Base-by-base conservation (phyloP, 2,329 filamentous ascomycete species). In the Sporothrix humicola region DNA sequence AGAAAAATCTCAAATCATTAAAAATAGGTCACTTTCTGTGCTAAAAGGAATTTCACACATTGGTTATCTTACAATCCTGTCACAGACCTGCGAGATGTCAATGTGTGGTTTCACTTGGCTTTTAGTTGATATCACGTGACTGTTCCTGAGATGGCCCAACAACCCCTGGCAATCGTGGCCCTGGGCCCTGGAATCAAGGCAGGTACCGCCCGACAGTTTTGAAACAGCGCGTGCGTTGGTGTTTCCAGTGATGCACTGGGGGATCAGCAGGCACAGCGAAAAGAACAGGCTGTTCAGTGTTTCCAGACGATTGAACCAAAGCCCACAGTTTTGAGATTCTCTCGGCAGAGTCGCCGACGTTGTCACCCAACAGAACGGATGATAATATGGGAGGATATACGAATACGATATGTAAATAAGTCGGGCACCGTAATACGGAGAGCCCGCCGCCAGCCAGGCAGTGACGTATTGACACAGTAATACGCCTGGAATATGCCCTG, bases 181-280 rank as follows among this genome's bases (percentile, higher is more conserved):
- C 63, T 37, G 63, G 65, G 20, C 46, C 23, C 65, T 68, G 65
- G 65, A 68, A 52, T 37, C 65, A 37, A 68, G 65, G 12, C 46
- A 52, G 63, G 63, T 52, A 68, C 46, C 10, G 46, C 46, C 65
- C 46, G 46, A 68, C 65, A 37, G 65, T 37, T 68, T 50, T 68
- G 65, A 52, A 68, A 63, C 59, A 44, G 61, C n/a, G 61, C n/a
- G 20, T 6, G 61, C n/a, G n/a, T 50, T 68, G 63, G 44, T 23
- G 63, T 68, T 37, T 31, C 44, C 63, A 37, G 20, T 48, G 63
- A n/a, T n/a, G 20, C 44, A 17, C 44, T 31, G 44, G 63, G 63
- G 44, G 61, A 66, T 68, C 63, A 68, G 63, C 23, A 66, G 61
- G n/a, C 61, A 68, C 44, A 6, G 15, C 20, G 17, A 68, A 50